A percentile compares a stretch with the other conserved stretches of the same genome.
These are phyloP conservation scores for Penicillium sp. DNA, from an alignment of 2,329 filamentous ascomycete species.

Conservation along the genomic window DNA sequence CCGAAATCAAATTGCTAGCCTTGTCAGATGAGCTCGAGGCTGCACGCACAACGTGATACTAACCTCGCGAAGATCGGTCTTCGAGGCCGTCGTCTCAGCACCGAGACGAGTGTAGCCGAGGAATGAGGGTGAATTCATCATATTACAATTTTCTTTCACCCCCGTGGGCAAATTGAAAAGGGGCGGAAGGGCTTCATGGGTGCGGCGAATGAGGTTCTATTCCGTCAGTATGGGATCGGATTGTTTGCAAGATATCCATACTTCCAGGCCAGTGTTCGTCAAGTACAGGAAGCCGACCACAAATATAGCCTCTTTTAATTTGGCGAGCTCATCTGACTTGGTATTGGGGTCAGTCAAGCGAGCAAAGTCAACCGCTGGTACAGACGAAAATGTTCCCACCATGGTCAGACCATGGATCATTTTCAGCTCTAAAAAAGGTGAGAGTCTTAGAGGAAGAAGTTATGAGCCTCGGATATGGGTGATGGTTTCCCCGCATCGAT, in stretches of 20 bases:
- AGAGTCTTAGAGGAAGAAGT: not conserved
- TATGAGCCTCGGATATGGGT: no score
- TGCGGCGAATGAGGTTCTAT: slow-evolving; percentile 22
- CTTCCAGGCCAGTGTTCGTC: slow-evolving; percentile 37
- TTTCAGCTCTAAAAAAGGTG: no score
- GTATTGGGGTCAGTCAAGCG: slow-evolving; percentile 25
- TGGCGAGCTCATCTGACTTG: slow-evolving; percentile 22
- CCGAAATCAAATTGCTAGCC: slow-evolving; percentile 48
- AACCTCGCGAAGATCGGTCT: slow-evolving; percentile 35
- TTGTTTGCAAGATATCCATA: slow-evolving; percentile 2
- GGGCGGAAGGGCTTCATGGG: slow-evolving; percentile 24
- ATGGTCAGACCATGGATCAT: slow-evolving; percentile 7
- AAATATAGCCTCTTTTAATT: slow-evolving; percentile 35
- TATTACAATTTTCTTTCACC: slow-evolving; percentile 30
- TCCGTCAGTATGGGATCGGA: not conserved
- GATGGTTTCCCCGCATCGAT: no score
- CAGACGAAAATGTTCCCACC: slow-evolving; percentile 29
- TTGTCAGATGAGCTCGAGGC: not conserved
- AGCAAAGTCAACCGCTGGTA: slow-evolving; percentile 32
- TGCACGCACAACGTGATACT: not conserved
- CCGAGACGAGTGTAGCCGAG: slow-evolving; percentile 36
- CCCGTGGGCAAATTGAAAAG: slow-evolving; percentile 27
- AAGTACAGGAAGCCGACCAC: slow-evolving; percentile 38
- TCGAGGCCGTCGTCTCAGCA: slow-evolving; percentile 33
- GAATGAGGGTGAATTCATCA: slow-evolving; percentile 36